These are phyloP conservation scores for Didymella segeticola DNA, from an alignment of 2,329 filamentous ascomycete genomes.

Conservation along the genomic window DNA sequence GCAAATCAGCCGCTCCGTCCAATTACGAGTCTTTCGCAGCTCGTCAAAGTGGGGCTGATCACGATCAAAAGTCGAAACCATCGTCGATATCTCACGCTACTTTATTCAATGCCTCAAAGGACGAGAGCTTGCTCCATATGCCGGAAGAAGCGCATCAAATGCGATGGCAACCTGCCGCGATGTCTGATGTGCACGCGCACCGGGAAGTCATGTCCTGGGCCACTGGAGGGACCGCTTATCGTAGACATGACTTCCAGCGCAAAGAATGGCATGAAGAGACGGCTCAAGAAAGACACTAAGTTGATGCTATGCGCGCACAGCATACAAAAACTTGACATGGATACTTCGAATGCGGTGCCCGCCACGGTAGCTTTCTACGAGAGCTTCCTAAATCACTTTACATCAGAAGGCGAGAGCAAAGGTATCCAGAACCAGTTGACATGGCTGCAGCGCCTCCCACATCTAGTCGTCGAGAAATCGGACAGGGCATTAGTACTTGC, in stretches of 20 bases:
- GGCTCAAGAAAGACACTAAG: neutral
- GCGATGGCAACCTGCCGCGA: slow-evolving; percentile 39
- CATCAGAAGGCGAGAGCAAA: slow-evolving; percentile 29
- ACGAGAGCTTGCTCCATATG: slow-evolving; percentile 39
- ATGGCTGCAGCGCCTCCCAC: slow-evolving; percentile 39
- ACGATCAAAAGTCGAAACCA: neutral
- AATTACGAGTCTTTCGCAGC: neutral
- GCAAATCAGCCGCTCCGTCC: neutral
- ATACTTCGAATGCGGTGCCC: neutral
- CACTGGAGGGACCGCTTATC: slow-evolving; percentile 35
- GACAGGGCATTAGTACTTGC: slow-evolving; percentile 34
- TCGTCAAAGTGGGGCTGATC: neutral
- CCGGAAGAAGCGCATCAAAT: slow-evolving; percentile 43
- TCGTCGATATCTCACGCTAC: neutral
- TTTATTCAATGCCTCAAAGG: slow-evolving; percentile 29
- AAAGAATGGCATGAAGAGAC: slow-evolving; percentile 25
- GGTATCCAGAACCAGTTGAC: slow-evolving; percentile 34
- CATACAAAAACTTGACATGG: neutral
- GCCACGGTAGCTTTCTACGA: slow-evolving; percentile 29
- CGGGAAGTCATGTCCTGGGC: slow-evolving; percentile 34
- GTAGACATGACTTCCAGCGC: slow-evolving; percentile 38
- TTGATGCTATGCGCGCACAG: neutral
- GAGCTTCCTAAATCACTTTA: slow-evolving; percentile 37
- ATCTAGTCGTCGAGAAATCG: slow-evolving; percentile 30
- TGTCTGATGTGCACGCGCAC: slow-evolving; percentile 40